Evolutionary conservation across 805 yeast genomes (phyloP).

Genomic region (Wickerhamiella dianesei): DNA sequence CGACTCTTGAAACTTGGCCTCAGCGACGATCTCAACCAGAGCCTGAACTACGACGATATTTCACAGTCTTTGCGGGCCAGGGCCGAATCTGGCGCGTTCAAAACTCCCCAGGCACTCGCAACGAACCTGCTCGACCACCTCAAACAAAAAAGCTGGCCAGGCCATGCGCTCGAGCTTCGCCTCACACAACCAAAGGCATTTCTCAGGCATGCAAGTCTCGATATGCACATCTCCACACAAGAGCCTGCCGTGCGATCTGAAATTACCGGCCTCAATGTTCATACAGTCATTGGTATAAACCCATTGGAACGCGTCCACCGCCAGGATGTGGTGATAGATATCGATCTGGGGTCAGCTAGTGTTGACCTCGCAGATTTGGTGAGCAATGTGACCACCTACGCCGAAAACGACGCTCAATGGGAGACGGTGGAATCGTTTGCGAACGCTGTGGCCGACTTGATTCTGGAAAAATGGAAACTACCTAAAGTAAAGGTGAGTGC

Average conservation of each 20-base stretch:
- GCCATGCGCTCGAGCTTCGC: conserved; percentile 30
- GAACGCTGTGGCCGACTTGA: conserved; percentile 48
- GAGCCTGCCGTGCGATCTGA: conserved; percentile 15
- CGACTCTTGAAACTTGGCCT: conserved; percentile 44
- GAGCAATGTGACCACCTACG: conserved; percentile 12
- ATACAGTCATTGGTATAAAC: conserved; percentile 85
- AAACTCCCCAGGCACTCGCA: conserved; percentile 32
- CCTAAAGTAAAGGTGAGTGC: conserved; percentile 43
- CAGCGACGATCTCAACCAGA: conserved; percentile 66
- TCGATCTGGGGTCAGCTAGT: conserved; percentile 25
- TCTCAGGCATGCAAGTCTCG: conserved; percentile 41
- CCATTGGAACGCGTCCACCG: conserved; percentile 73
- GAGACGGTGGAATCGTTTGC: conserved; percentile 91
- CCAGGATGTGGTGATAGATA: conserved; percentile 57
- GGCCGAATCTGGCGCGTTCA: conserved; percentile 32
- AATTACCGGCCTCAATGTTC: conserved; percentile 34
- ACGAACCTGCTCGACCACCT: conserved; percentile 34
- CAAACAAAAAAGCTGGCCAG: conserved; percentile 32
- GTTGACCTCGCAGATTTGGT: conserved; percentile 5
- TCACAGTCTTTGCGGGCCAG: conserved; percentile 47
- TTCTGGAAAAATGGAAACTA: conserved; percentile 31
- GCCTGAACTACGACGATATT: conserved; percentile 80
- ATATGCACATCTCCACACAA: conserved; percentile 26
- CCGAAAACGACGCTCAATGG: conserved; percentile 41
- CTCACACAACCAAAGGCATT: conserved; percentile 41